Base-by-base conservation (phyloP, 2,329 filamentous ascomycete species). In the Ampelomyces quisqualis region DNA sequence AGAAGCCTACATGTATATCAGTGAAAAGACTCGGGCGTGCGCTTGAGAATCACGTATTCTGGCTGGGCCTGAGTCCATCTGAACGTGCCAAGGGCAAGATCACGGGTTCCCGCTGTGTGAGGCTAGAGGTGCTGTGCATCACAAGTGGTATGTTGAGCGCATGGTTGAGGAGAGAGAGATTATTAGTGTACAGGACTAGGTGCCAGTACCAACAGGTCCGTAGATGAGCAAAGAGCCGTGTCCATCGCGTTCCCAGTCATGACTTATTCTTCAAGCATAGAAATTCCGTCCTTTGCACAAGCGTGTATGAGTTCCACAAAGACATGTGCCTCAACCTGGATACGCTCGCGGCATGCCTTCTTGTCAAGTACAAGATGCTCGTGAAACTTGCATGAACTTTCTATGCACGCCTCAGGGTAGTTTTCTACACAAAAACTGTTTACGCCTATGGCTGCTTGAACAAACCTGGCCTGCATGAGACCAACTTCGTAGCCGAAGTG, bases 311-410 rank as follows among this genome's bases (percentile, higher is more conserved):
- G 38, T 1, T 7, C 11, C 3, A 11, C 15, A 11, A 49, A 47
- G 14, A 51, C 26, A 15, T 43, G 21, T 4, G 37, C 20, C 7
- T 28, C 28, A 11, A 31, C 7, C 1, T 11, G 5, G 9, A 50
- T 43, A 9, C 41, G 43, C 7, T 39, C 4, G 7, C 46, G 37
- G 19, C 46, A 52, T 7, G 39, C 13, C 5, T 26, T 18, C 3
- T 40, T 13, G 7, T 37, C 23, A 3, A 31, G 19, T 1, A 18
- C 24, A 1, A 27, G 20, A 7, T 49, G 43, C n/a, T 45, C 41
- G 4, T 54, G 48, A 0, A 39, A 24, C 6, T 13, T 7, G 14
- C 22, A 20, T 2, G 28, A 39, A 7, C 13, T 38, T 7, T n/a
- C 3, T 2, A 15, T 18, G 3, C 8, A 3, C 9, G 9, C n/a